Evolutionary conservation across 495 filamentous ascomycete species (phyloP).

Genomic region (Lasiosphaeria hispida): DNA sequence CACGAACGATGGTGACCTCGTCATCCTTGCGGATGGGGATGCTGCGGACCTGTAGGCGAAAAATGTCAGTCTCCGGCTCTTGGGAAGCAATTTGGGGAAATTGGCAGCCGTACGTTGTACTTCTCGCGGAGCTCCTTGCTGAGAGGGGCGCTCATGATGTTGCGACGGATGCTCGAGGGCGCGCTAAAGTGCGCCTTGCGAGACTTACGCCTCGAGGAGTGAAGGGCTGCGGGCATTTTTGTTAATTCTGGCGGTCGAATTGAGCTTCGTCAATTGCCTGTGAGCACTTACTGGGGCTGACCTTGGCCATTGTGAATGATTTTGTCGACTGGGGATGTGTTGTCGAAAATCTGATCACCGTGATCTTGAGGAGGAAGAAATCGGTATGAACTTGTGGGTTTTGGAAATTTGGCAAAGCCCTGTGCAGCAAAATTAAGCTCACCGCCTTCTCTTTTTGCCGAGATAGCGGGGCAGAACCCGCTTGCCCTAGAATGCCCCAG

Average conservation of each 20-base stretch:
- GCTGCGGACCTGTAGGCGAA: slow-evolving; percentile 69
- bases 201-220: slow-evolving; percentile 87
- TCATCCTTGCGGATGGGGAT: slow-evolving; percentile 99
- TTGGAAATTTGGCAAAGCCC: slow-evolving; percentile 22
- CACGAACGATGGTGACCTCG: slow-evolving; percentile 85
- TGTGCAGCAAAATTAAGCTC: slow-evolving; percentile 11
- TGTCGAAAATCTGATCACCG: slow-evolving; percentile 30
- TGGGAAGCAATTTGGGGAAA: background rate
- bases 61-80: background rate
- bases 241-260: slow-evolving; percentile 15
- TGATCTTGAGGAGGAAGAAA: slow-evolving; percentile 30
- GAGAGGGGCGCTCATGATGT: slow-evolving; percentile 90
- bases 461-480: slow-evolving; percentile 10
- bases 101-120: slow-evolving; percentile 69
- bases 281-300: slow-evolving; percentile 27
- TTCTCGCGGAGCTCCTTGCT: slow-evolving; percentile 95
- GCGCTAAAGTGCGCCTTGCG: slow-evolving; percentile 96
- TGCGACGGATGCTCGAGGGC: slow-evolving; percentile 84
- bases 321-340: slow-evolving; percentile 30
- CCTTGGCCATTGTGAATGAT: slow-evolving; percentile 38
- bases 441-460: slow-evolving; percentile 24
- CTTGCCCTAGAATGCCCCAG: too few relatives aligned
- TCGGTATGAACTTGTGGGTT: slow-evolving; percentile 18
- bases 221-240: slow-evolving; percentile 32
- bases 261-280: background rate